Base-by-base conservation (phyloP, 169 alveolate species). In the Eimeria nieschulzi region DNA sequence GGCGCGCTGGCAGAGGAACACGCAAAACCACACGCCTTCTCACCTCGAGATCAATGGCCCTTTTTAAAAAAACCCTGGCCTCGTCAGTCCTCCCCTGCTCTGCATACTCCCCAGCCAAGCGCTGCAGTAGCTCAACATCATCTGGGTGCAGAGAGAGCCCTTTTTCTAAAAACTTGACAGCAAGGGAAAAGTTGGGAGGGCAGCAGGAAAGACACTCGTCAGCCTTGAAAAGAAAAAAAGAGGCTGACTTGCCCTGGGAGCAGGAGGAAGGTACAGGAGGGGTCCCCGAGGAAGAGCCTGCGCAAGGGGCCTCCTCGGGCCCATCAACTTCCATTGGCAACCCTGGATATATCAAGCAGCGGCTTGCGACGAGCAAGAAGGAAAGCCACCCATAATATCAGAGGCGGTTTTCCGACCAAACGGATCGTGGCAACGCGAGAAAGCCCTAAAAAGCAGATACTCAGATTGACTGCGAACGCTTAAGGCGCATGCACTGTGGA, bases 101-200 rank as follows among this genome's bases (percentile, higher is more conserved):
- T 15, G 73, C 71, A 15, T 78, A 78, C 23, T 78, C 87, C 54
- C 72, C 87, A 0, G 87, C 87, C 9, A 78, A 61, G 59, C 72
- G 53, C 55, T 78, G 72, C 15, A 78, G 64, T 21, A 78, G 71
- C 13, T 55, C 87, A n/a, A 78, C 87, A 21, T 78, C 55, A 54
- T 56, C 25, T 55, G 87, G 87, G 72, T 78, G 87, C 56, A 78
- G 26, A 55, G 87, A 78, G 26, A 78, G n/a, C 59, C 87, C 87
- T 54, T 78, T 78, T n/a, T 78, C 87, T n/a, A 78, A 53, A 23
- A 55, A 78, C 23, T 55, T 78, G 54, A 78, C 87, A 6, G 87
- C 87, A 51, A 78, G 23, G 56, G 53, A 9, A 7, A 78, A 7
- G 53, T 78, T 56, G 5, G 87, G 87, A 6, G 87, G 87, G 23